Percentiles rank a stretch among this genome's conserved stretches.
These are phyloP conservation scores for Colletotrichum zoysiae DNA, from an alignment of 2,329 filamentous ascomycete genomes.

Conservation along the genomic window DNA sequence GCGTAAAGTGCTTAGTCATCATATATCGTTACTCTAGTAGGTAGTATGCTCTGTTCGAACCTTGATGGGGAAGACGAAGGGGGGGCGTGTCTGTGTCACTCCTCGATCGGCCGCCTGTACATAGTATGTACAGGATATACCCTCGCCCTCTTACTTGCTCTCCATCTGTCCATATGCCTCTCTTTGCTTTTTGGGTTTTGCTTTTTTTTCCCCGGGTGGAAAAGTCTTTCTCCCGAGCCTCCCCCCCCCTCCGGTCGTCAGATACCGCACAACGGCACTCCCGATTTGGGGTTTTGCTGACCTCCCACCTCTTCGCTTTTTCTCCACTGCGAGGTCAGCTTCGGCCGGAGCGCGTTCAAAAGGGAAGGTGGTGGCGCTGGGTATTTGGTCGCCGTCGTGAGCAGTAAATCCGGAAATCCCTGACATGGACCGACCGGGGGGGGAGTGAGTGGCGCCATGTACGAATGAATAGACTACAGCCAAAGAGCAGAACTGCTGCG, in stretches of 20 bases:
- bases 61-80: background rate
- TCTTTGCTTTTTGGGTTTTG: background rate
- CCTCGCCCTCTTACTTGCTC: too few species aligned
- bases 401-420: conserved; percentile 15
- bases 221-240: background rate
- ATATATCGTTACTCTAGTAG: too few species aligned
- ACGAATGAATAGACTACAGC: conserved; percentile 4
- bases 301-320: background rate
- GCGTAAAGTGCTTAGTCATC: background rate
- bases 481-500: conserved; percentile 4
- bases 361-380: conserved; percentile 35
- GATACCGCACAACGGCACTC: background rate
- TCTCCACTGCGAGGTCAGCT: conserved; percentile 22
- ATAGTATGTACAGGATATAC: background rate
- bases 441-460: background rate
- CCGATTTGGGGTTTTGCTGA: background rate
- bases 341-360: conserved; percentile 30
- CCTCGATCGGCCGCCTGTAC: background rate
- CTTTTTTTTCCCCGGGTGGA: background rate
- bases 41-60: background rate
- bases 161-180: too few species aligned
- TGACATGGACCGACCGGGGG: conserved; percentile 19
- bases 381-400: conserved; percentile 14
- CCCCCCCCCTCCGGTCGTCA: background rate
- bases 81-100: background rate